phyloP scores from a whole-genome alignment of 129 eudicot genomes.

The Glebionis coronaria region DNA sequence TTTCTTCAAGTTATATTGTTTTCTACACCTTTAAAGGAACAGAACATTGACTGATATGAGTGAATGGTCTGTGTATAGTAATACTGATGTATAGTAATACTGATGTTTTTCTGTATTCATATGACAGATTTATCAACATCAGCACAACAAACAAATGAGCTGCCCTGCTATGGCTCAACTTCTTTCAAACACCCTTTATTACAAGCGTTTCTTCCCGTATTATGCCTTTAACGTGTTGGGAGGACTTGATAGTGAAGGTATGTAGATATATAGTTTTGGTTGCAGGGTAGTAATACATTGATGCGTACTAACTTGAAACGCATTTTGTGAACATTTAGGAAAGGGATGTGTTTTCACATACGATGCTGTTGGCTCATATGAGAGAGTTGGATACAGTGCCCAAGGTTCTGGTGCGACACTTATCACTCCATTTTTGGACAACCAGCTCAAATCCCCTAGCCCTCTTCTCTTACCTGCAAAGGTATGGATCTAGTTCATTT shows the following conservation, averaged over 20 bases:
- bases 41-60: background rate
- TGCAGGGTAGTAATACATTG: background rate
- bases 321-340: constrained; percentile 38
- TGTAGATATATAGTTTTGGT: constrained; percentile 4
- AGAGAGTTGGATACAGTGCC: constrained; percentile 93
- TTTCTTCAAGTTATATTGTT: background rate
- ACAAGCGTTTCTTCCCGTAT: constrained; percentile 97
- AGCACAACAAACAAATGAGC: constrained; percentile 98
- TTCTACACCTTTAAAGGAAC: background rate
- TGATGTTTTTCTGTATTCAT: constrained; percentile 2
- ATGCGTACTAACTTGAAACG: constrained; percentile 4
- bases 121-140: constrained; percentile 81
- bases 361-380: constrained; percentile 98
- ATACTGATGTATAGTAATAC: constrained; percentile 8
- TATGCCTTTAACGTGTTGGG: constrained; percentile 96
- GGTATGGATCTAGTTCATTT: constrained; percentile 38
- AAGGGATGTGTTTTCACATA: constrained; percentile 97
- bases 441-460: constrained; percentile 96
- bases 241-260: constrained; percentile 95
- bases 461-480: constrained; percentile 81
- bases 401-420: constrained; percentile 98
- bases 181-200: constrained; percentile 94
- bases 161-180: constrained; percentile 99
- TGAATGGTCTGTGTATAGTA: background rate
- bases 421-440: constrained; percentile 90